Conservation (phyloP, 306 rosid species). For the Pterocarpus santalinus region DNA sequence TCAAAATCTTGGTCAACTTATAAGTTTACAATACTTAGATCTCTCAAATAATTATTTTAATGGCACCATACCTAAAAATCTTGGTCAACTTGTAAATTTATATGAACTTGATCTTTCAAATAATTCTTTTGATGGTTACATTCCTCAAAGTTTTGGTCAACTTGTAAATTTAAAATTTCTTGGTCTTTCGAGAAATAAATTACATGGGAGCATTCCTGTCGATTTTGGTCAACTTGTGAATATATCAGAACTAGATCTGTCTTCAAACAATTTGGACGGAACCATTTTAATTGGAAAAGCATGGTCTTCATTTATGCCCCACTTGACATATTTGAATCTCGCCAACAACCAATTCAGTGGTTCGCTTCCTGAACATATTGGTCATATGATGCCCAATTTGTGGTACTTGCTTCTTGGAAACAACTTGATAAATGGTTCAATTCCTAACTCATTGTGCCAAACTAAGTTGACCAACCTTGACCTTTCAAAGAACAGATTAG, state of each 20-base stretch:
- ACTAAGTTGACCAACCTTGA: not conserved
- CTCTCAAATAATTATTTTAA: too few species aligned
- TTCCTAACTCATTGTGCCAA: slow-evolving; percentile 34
- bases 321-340: not conserved
- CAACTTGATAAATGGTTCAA: slow-evolving; percentile 17
- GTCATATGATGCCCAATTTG: not conserved
- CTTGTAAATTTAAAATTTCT: too few species aligned
- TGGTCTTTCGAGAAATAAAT: slow-evolving; percentile 1
- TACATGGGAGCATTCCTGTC: not conserved
- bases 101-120: too few species aligned
- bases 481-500: slow-evolving; percentile 33
- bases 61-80: too few species aligned
- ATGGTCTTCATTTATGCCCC: not conserved
- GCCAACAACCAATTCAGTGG: slow-evolving; percentile 15
- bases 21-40: not conserved
- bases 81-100: too few species aligned
- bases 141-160: too few species aligned
- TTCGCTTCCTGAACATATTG: slow-evolving; percentile 8
- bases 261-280: not conserved
- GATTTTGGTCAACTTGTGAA: not conserved
- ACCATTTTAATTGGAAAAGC: not conserved
- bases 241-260: not conserved
- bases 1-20: not conserved
- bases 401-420: not conserved
- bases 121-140: too few species aligned